Evolutionary conservation across 106 monocot species (phyloP), one percentile per base, ranked within the genome.

Genomic region (Platanthera guangdongensis): DNA sequence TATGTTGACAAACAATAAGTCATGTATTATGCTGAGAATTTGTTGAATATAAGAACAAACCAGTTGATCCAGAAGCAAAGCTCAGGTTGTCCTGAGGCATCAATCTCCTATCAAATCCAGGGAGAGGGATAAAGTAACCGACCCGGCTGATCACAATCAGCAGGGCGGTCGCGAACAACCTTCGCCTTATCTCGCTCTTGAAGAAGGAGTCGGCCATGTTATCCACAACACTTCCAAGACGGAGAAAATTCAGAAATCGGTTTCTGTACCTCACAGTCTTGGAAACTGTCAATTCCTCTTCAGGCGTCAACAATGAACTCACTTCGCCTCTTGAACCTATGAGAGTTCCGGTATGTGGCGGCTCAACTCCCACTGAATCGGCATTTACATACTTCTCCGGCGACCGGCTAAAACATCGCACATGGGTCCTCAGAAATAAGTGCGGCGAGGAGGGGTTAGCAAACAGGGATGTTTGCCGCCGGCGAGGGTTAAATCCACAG

Each of bases 131-230:
- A 78, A 99, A 99, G 83, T 99, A 90, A 19, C 97, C 97, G 32
- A 99, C 63, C 11, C 97, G 89, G 57, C 97, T 94, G 51, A 87
- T 49, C 16, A 99, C 25, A 74, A 99, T 90, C 14, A 99, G 81
- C 69, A 88, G 77, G 10, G 94, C 85, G 14, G 97, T 99, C 67
- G 94, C 89, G 77, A 92, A 89, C 19, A 99, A 84, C 78, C 97
- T 78, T 47, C 97, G 82, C 15, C 97, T 84, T 45, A 99, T 99
- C 83, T 99, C 97, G 75, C 97, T 99, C 83, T 92, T 94, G 82
- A 99, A 99, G 73, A 99, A 92, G 5, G 86, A 78, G 39, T 94
- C 97, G 1, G 92, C 94, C 13, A 83, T 86, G 79, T 81, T 79
- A 69, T 87, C 85, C 47, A 92, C 57, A 65, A 99, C 81, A 49